Base-by-base conservation (phyloP, 768 basidiomycete species). In the Tylopilus subfusipes region DNA sequence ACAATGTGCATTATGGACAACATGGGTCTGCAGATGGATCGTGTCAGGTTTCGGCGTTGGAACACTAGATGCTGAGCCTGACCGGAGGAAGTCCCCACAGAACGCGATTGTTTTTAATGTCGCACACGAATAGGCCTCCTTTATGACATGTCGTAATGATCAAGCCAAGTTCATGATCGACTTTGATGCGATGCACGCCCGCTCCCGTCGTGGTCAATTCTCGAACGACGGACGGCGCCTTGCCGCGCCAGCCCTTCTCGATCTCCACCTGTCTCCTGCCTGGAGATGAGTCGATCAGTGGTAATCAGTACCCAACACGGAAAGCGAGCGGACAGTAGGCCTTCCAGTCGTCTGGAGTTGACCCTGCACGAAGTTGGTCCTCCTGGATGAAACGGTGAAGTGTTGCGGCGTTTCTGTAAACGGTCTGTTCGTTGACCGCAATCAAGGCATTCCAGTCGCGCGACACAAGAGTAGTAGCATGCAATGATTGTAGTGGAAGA, bases 131-230 rank as follows among this genome's bases (percentile, higher is more conserved):
- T 10, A 92, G 61, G 0, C 87, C 86, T 0, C 87, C 87, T 11
- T 57, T 54, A 7, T 66, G 65, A 40, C 74, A 74, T 0, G 88
- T 89, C 4, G 79, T 78, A 39, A 91, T 79, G 47, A 86, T 71
- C 24, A 85, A 74, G 4, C 82, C 80, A 11, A 74, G 75, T 30
- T 74, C 68, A 60, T 87, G 82, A 53, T 93, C 90, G 21, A 87
- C 78, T 69, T 92, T 92, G 71, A 91, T 82, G 8, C 88, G 82
- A 68, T 91, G 88, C 0, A 88, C 82, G 5, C 65, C 61, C 24
- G 59, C 57, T 21, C 77, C 73, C 7, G 73, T 60, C 9, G 65
- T 53, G 1, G 63, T 57, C 34, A 79, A 67, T n/a, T 69, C 54
- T 21, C 67, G 75, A 14, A 72, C 62, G 4, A 58, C 57, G 12